Evolutionary conservation across 73 alveolate species (phyloP), one percentile per base, ranked within the genome.

Genomic region (Blepharisma stoltei): DNA sequence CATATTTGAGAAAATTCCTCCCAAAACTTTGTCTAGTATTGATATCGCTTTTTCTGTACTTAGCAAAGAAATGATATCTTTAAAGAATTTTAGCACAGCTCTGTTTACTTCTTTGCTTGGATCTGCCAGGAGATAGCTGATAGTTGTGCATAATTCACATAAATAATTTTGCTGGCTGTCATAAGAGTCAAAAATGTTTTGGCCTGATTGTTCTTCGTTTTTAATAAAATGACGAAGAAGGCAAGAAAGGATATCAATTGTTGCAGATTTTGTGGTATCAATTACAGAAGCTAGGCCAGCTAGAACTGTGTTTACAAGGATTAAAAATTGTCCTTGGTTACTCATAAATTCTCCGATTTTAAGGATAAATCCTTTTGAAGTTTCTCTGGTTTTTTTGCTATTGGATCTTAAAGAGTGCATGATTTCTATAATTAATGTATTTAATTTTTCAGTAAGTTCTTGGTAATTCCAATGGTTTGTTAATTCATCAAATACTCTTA

Each of bases 21-120:
- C 45, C 38, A 60, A 14, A 25, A 60, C 23, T 14, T 25, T 60
- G 14, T n/a, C 49, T 8, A 38, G 3, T 25, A 60, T 8, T 8
- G 45, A 18, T 14, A 8, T 20, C 23, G 73, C 73, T 60, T n/a
- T 14, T 8, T n/a, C 14, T 18, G 3, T 11, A 25, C 48, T 60
- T 60, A 60, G 23, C 18, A 60, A 14, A 14, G 37, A 38, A 14
- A 60, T 25, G 0, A 60, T 25, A 2, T 14, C 73, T 60, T 60
- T 60, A 9, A 60, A 20, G 45, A 20, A 60, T 60, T 60, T 60
- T 60, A 60, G 5, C 2, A 38, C 37, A 9, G 73, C 14, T 25
- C 73, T 60, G 38, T 8, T 38, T 60, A 60, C 73, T 60, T 60
- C 73, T 60, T 60, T 60, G 46, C 73, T 60, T 1, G 37, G 37